These are phyloP conservation scores for Microthlaspi erraticum DNA, from an alignment of 345 rosid species.

Conservation along the genomic window DNA sequence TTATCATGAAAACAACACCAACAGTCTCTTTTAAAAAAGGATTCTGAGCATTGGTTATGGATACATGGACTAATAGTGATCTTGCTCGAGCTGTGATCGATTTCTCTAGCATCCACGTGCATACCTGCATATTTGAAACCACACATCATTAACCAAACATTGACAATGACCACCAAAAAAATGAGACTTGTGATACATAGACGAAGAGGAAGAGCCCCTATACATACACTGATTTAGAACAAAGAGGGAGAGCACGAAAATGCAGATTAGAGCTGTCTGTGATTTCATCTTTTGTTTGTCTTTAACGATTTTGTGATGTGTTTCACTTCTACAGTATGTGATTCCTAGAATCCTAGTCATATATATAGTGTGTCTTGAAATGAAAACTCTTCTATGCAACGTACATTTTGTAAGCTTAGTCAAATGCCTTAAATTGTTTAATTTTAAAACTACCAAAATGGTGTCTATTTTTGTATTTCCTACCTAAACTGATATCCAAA, in stretches of 20 bases:
- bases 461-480: no score
- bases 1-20: slow-evolving; percentile 22
- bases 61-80: slow-evolving; percentile 2
- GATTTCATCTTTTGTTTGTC: slow-evolving; percentile 28
- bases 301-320: not conserved
- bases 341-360: not conserved
- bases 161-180: not conserved
- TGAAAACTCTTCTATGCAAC: not conserved
- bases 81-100: slow-evolving; percentile 12
- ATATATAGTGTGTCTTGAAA: not conserved
- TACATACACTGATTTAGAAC: slow-evolving; percentile 29
- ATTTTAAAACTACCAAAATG: no score
- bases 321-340: not conserved
- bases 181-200: not conserved
- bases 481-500: no score
- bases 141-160: slow-evolving; percentile 3
- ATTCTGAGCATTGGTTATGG: not conserved
- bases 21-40: slow-evolving; percentile 20
- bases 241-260: slow-evolving; percentile 24
- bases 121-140: slow-evolving; percentile 27
- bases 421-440: no score
- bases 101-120: slow-evolving; percentile 16
- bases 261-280: slow-evolving; percentile 13
- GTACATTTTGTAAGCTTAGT: no score
- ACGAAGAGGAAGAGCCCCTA: not conserved